Evolutionary conservation across 495 filamentous ascomycete genomes (phyloP).

Genomic region (Talaromyces borbonicus): DNA sequence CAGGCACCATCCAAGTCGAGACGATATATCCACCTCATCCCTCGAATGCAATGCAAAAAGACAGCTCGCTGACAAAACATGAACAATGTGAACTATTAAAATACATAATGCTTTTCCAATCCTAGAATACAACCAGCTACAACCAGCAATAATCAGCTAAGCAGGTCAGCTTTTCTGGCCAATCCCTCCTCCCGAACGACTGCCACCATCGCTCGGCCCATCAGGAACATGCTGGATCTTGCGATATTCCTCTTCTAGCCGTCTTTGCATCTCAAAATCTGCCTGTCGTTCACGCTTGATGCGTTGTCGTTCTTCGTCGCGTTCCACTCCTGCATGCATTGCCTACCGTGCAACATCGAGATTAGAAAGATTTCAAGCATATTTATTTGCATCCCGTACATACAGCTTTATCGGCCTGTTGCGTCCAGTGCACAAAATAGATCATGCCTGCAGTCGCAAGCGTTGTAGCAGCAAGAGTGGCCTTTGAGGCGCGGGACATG

Average conservation of each 20-base stretch:
- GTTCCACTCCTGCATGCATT: constrained; percentile 92
- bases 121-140: too few species aligned
- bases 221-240: constrained; percentile 65
- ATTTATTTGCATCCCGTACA: constrained; percentile 14
- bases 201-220: constrained; percentile 16
- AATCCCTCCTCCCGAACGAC: constrained; percentile 12
- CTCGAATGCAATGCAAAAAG: too few species aligned
- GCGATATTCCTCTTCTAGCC: constrained; percentile 79
- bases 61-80: too few species aligned
- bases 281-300: constrained; percentile 78
- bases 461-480: constrained; percentile 70
- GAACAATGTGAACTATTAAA: too few species aligned
- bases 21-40: too few species aligned
- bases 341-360: constrained; percentile 42
- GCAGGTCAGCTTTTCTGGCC: constrained; percentile 6
- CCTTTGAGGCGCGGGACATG: constrained; percentile 86
- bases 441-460: constrained; percentile 68
- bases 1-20: too few species aligned
- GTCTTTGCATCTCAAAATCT: constrained; percentile 87
- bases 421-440: constrained; percentile 79
- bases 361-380: background rate
- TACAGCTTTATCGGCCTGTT: constrained; percentile 80
- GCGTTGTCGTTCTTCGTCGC: constrained; percentile 89
- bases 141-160: too few species aligned
- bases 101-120: too few species aligned